These are phyloP conservation scores for Xanthoceras sorbifolium DNA, from an alignment of 345 rosid genomes.

Conservation along the genomic window DNA sequence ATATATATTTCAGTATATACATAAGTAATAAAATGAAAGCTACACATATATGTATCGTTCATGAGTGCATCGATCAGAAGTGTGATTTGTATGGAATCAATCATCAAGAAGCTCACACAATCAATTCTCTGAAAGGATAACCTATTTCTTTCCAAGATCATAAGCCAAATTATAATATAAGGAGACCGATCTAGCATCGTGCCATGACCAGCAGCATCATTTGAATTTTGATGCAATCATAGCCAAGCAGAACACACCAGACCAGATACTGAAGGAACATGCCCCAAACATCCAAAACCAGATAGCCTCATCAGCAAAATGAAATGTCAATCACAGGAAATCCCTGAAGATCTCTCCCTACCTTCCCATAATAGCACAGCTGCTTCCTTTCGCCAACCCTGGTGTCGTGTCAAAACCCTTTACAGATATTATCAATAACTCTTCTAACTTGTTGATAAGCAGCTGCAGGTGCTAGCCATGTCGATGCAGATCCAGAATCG, in stretches of 20 bases:
- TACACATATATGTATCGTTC: no score
- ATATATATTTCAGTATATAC: no score
- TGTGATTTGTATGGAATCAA: no score
- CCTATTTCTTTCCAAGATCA: conserved; percentile 22
- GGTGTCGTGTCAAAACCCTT: no score
- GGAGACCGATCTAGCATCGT: conserved; percentile 12
- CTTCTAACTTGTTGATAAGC: no score
- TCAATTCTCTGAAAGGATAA: conserved; percentile 38
- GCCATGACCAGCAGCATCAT: conserved; percentile 12
- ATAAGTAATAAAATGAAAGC: no score
- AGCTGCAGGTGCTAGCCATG: no score
- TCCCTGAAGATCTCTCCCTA: conserved; percentile 41
- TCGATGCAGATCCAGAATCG: no score
- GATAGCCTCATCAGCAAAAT: conserved; percentile 47
- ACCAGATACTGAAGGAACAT: conserved; percentile 41
- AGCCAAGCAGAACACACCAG: conserved; percentile 49
- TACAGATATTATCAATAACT: no score
- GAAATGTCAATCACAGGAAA: conserved; percentile 56
- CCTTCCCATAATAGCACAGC: conserved; percentile 46
- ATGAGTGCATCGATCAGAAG: no score
- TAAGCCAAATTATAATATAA: conserved; percentile 35
- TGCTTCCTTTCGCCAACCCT: background rate
- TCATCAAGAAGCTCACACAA: conserved; percentile 32
- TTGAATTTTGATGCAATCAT: conserved; percentile 36
- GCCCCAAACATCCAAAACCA: no score